A percentile compares a stretch with the other conserved stretches of the same genome.
These are phyloP conservation scores for Fusarium papillatum DNA, from an alignment of 2,329 filamentous ascomycete species.

Conservation along the genomic window DNA sequence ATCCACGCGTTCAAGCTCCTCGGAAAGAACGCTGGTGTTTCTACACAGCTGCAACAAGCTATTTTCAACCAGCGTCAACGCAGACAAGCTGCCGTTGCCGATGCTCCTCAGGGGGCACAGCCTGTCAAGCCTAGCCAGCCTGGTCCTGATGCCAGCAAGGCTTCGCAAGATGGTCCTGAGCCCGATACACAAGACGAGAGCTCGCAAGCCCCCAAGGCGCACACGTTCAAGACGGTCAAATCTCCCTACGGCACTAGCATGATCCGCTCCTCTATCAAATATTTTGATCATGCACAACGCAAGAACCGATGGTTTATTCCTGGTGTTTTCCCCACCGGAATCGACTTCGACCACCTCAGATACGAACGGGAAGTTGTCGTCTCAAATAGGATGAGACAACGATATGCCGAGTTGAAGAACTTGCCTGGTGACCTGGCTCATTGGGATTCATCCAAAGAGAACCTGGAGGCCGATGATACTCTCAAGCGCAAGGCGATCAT, in stretches of 20 bases:
- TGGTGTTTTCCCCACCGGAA: conserved; percentile 88
- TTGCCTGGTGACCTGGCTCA: conserved; percentile 88
- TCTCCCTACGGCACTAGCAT: conserved; percentile 75
- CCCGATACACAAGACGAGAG: conserved; percentile 49
- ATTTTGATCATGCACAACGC: conserved; percentile 82
- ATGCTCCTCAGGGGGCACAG: conserved; percentile 56
- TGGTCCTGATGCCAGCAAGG: conserved; percentile 52
- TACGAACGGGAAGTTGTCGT: conserved; percentile 90
- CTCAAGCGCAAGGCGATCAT: conserved; percentile 93
- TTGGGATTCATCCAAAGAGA: conserved; percentile 83
- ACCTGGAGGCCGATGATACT: conserved; percentile 79
- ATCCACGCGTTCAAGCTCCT: conserved; percentile 93
- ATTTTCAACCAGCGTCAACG: conserved; percentile 83
- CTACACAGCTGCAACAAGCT: conserved; percentile 82
- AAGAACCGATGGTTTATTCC: conserved; percentile 86
- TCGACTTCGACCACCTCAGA: conserved; percentile 88
- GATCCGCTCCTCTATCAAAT: conserved; percentile 75
- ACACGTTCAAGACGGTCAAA: conserved; percentile 80
- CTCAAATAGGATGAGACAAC: conserved; percentile 89
- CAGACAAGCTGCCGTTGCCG: conserved; percentile 66
- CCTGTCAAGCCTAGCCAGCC: conserved; percentile 45
- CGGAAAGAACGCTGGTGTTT: conserved; percentile 88
- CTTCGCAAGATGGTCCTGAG: conserved; percentile 53
- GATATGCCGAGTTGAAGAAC: conserved; percentile 86
- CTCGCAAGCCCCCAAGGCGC: conserved; percentile 53